Evolutionary conservation across 768 basidiomycete species (phyloP), one percentile per base, ranked within the genome.

Genomic region (Chalciporus sphaerocephalus): DNA sequence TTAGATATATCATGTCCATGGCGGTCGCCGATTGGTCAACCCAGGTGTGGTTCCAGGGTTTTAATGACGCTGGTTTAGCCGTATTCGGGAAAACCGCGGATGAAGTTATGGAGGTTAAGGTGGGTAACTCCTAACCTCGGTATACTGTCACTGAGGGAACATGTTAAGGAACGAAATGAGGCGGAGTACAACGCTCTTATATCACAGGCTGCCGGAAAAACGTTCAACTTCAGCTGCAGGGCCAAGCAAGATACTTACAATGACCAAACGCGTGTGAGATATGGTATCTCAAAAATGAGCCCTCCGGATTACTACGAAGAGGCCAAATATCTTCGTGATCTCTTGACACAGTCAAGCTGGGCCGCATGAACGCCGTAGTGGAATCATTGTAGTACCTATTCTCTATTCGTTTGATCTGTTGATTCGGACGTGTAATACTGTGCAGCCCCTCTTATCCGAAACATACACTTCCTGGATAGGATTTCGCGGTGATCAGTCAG

Each of bases 41-140:
- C 17, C 90, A 94, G 64, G 77, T 82, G 15, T 98, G 95, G 95
- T 70, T 97, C 36, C 89, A 90, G 51, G 92, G 88, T 4, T 99
- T 99, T 74, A 95, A 99, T 61, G 95, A 98, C 6, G 80, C 86
- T 25, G 96, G 92, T 5, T 65, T 81, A 42, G 69, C 72, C 4
- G 67, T 99, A 13, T 83, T 97, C 51, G 86, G 80, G 21, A 84
- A 81, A 69, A 68, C 78, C 24, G 95, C 91, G 10, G 80, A 92
- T 55, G 84, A 93, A 12, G 62, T 98, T 34, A 65, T 83, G 44
- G 74, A 73, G n/a, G 73, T 92, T 50, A 87, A 78, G 73, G 90
- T 87, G 40, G 5, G 43, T 21, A 32, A 4, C 2, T 38, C 11
- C 2, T 37, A 1, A n/a, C 2, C 13, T 12, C 4, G 20, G 36